Base-by-base conservation (phyloP, 2,329 filamentous ascomycete species). In the Colletotrichum camelliae region DNA sequence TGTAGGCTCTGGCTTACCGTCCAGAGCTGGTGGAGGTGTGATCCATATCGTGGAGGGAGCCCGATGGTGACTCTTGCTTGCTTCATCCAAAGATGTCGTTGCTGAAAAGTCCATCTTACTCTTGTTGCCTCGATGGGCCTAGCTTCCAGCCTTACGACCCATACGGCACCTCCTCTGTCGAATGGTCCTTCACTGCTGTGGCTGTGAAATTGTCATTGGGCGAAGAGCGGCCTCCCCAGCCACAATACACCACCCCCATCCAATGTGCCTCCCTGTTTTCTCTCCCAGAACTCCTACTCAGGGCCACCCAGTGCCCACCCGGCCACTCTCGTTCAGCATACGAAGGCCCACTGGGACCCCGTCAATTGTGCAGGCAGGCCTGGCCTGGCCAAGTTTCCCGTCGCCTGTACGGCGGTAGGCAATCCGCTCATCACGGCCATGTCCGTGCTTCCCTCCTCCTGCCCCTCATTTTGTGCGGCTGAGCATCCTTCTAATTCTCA, bases 401-500 rank as follows among this genome's bases (percentile, higher is more conserved):
- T 15, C 33, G 16, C 31, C 71, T 48, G 35, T 24, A 24, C 24
- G 24, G 24, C 24, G 24, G 24, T 24, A 69, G 37, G 39, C 55
- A 24, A 39, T 67, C 18, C 16, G 70, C 27, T 71, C 60, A 76
- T 67, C 72, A 67, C 72, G 67, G 72, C 43, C 74, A 75, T 57
- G 71, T 71, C 74, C 72, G 74, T 70, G 66, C 71, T 70, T 76
- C 72, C 39, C 67, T 71, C 52, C 48, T 62, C n/a, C 39, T 67
- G 74, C 72, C 74, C 74, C 74, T 76, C 74, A 61, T 58, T 67
- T 70, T 55, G 60, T 75, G 74, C 74, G 71, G 74, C 74, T 76
- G 74, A 76, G 74, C 74, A 70, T 75, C 74, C 74, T 75, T 39
- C 55, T 48, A 74, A 55, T 71, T 70, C 66, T 65, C 55, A 69